Base-by-base conservation (phyloP, 371 early-diverging fungal genomes). In the Mucor irregularis region DNA sequence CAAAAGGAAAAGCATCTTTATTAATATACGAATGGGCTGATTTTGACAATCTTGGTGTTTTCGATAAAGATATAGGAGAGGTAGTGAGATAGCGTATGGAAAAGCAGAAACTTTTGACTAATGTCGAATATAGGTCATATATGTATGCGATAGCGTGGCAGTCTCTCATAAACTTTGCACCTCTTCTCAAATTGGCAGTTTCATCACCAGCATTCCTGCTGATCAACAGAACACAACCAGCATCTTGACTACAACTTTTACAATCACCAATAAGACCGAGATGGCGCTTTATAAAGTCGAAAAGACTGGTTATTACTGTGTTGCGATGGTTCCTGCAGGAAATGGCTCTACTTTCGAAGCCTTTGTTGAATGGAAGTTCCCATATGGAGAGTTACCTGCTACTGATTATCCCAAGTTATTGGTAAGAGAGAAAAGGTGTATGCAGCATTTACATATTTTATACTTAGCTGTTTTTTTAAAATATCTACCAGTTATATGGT, bases 351-450 rank as follows among this genome's bases (percentile, higher is more conserved):
- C 29, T 59, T 87, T 83, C 77, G 68, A 62, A 5, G 83, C 88
- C n/a, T 74, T 67, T 35, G 72, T 91, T 11, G 82, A 83, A 30
- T 88, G 91, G 84, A 68, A 64, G 26, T 90, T 89, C 61, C 87
- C 92, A 14, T 90, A 92, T 69, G 96, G 97, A 45, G 73, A 78
- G 56, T 73, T 96, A 25, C 92, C 94, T 4, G 94, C 90, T 14
- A 65, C 78, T 16, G 94, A 93, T 50, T 95, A 90, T 66, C 94
- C 95, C 1, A 93, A 93, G 63, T 64, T 95, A 19, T 73, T 87
- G 57, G 90, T 87, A 69, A 67, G 76, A 48, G 22, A 19, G 13
- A 11, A 28, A 10, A 19, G 22, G 30, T 31, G 45, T 35, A 4
- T 26, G 8, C 5, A 3, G 22, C 16, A 31, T 44, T 43, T 46